phyloP scores from a whole-genome alignment of 768 basidiomycete genomes.

The Arthromyces matolae region DNA sequence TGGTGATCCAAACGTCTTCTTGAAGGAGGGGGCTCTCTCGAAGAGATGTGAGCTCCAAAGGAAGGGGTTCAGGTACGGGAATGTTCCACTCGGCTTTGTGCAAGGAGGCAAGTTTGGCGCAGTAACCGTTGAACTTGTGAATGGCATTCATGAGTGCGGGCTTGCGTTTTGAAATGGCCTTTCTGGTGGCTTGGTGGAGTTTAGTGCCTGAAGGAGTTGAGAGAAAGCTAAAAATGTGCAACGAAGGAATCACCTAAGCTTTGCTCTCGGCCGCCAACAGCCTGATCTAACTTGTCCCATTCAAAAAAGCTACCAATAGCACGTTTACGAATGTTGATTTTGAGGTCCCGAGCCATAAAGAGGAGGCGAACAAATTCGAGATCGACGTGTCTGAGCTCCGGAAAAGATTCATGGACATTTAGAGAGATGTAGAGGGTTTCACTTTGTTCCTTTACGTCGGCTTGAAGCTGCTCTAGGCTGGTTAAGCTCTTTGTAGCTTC shows the following conservation, averaged over 20 bases:
- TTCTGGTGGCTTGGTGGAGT: constrained; percentile 29
- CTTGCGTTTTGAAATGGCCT: constrained; percentile 26
- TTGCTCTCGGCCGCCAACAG: constrained; percentile 25
- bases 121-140: constrained; percentile 24
- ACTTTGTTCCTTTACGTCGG: constrained; percentile 18
- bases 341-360: too few species aligned
- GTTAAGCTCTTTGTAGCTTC: too few species aligned
- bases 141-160: constrained; percentile 28
- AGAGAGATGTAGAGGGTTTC: constrained; percentile 32
- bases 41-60: constrained; percentile 24
- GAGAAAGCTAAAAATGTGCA: constrained; percentile 4
- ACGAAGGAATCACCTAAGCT: constrained; percentile 24
- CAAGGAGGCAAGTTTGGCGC: constrained; percentile 21
- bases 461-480: constrained; percentile 23
- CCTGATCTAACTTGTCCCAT: constrained; percentile 33
- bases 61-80: constrained; percentile 30
- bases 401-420: too few species aligned
- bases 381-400: too few species aligned
- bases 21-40: constrained; percentile 24
- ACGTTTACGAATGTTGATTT: constrained; percentile 33
- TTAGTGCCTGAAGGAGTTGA: constrained; percentile 24
- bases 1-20: constrained; percentile 34
- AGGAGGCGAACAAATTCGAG: too few species aligned
- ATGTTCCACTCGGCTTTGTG: constrained; percentile 22
- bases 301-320: constrained; percentile 33